A percentile compares a stretch with the other conserved stretches of the same genome.
Evolutionary conservation across 2,329 filamentous ascomycete species (phyloP).

Genomic region (Knoxdaviesia capensis): DNA sequence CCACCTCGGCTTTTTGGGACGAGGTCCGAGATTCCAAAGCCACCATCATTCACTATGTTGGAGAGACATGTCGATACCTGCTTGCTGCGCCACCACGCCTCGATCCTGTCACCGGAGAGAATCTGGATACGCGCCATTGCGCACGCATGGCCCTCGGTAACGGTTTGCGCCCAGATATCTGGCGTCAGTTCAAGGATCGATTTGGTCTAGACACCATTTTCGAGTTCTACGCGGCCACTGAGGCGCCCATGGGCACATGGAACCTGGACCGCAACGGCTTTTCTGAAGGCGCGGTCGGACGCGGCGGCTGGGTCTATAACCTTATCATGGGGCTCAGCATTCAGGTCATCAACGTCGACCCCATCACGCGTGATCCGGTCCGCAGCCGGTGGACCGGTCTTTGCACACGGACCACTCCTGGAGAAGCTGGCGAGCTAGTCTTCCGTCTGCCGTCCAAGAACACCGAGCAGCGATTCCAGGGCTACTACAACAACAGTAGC

Average conservation of each 20-base stretch:
- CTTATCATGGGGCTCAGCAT: constrained; percentile 28
- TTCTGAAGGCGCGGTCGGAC: constrained; percentile 57
- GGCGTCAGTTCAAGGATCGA: constrained; percentile 41
- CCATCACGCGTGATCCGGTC: constrained; percentile 43
- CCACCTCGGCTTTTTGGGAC: constrained; percentile 55
- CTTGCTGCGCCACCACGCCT: constrained; percentile 42
- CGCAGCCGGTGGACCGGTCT: constrained; percentile 51
- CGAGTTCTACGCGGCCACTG: constrained; percentile 68
- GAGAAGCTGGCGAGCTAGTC: constrained; percentile 57
- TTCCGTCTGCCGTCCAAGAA: constrained; percentile 47
- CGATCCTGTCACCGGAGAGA: constrained; percentile 42
- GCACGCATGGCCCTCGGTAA: constrained; percentile 69
- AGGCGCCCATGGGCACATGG: constrained; percentile 48
- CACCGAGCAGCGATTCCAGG: constrained; percentile 48
- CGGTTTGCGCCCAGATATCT: constrained; percentile 59
- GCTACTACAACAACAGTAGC: constrained; percentile 56
- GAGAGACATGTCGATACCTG: constrained; percentile 71
- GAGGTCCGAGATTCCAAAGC: constrained; percentile 52
- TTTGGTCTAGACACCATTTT: constrained; percentile 45
- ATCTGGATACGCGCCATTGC: constrained; percentile 50
- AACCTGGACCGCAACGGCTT: constrained; percentile 58
- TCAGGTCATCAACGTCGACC: constrained; percentile 50
- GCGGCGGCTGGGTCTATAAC: constrained; percentile 41
- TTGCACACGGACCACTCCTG: constrained; percentile 35
- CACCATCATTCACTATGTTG: constrained; percentile 71